Percentiles rank a stretch among this genome's conserved stretches.
These are phyloP conservation scores for Aspergillus haitiensis DNA, from an alignment of 495 filamentous ascomycete species.

Conservation along the genomic window DNA sequence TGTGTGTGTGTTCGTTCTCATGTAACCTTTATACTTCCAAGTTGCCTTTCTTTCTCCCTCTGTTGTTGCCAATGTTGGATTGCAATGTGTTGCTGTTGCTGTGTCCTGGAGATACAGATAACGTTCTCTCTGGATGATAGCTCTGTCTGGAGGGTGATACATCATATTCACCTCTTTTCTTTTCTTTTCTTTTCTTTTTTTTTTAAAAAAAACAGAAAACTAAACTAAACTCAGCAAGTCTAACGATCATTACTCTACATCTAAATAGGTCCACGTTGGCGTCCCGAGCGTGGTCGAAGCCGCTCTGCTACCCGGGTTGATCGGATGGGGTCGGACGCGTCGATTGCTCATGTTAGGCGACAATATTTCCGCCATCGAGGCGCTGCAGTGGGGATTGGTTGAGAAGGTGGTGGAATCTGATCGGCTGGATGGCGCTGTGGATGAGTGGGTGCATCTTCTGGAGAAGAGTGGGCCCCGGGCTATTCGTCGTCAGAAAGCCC, in stretches of 20 bases:
- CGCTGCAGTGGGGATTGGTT: slow-evolving; percentile 27
- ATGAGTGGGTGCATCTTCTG: slow-evolving; percentile 24
- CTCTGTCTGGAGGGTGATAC: too few species aligned
- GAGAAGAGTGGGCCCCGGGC: slow-evolving; percentile 30
- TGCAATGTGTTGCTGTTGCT: too few species aligned
- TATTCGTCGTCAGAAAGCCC: slow-evolving; percentile 28
- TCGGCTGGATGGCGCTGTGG: slow-evolving; percentile 28
- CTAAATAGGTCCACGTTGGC: slow-evolving; percentile 23
- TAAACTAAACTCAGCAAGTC: too few species aligned
- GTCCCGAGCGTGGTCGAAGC: slow-evolving; percentile 33
- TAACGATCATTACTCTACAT: not conserved
- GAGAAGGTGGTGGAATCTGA: slow-evolving; percentile 28
- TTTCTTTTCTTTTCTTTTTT: too few species aligned
- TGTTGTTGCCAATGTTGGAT: too few species aligned
- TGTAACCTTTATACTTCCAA: too few species aligned
- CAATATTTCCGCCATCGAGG: slow-evolving; percentile 27
- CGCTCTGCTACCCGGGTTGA: slow-evolving; percentile 26
- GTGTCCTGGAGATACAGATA: too few species aligned
- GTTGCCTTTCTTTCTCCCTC: too few species aligned
- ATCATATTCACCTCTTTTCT: too few species aligned
- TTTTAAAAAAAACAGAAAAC: too few species aligned
- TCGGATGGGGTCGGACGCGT: slow-evolving; percentile 29
- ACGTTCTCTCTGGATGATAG: too few species aligned
- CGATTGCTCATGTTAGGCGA: slow-evolving; percentile 28
- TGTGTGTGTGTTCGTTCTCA: too few species aligned